A percentile compares a stretch with the other conserved stretches of the same genome.
Conservation (phyloP, 257 asterid genomes). For the Gentiana macrophylla region DNA sequence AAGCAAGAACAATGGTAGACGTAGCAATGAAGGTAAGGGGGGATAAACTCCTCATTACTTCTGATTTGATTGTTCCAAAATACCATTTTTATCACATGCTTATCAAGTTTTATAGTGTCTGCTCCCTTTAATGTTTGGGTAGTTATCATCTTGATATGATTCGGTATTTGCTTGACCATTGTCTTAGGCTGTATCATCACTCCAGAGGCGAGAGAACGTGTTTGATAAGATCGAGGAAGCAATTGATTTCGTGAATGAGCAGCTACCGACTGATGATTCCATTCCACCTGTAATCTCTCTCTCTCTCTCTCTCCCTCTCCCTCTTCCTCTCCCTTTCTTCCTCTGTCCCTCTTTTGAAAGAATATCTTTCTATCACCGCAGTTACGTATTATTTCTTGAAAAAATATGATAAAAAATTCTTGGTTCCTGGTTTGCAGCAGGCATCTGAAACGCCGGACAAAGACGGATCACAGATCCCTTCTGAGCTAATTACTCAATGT, state of each 20-base stretch:
- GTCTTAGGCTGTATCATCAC: conserved; percentile 58
- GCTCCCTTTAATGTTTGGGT: conserved; percentile 1
- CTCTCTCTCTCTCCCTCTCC: conserved; percentile 4
- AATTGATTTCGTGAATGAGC: conserved; percentile 30
- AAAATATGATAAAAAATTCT: conserved; percentile 8
- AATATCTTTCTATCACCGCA: too few relatives aligned
- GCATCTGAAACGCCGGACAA: conserved; percentile 24
- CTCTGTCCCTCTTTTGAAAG: not conserved
- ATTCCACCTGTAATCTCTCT: conserved; percentile 28
- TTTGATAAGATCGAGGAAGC: conserved; percentile 63
- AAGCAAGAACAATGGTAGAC: conserved; percentile 77
- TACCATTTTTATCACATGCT: too few relatives aligned
- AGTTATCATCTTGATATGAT: not conserved
- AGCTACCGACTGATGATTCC: conserved; percentile 29
- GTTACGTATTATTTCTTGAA: not conserved
- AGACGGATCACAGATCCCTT: conserved; percentile 54
- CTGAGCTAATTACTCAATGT: conserved; percentile 67
- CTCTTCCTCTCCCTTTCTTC: not conserved
- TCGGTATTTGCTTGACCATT: not conserved
- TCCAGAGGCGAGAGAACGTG: conserved; percentile 36
- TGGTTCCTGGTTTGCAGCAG: conserved; percentile 49
- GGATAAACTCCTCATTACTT: not conserved
- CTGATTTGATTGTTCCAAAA: not conserved
- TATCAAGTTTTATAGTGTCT: not conserved
- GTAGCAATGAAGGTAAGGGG: conserved; percentile 72